Base-by-base conservation (phyloP, 169 alveolate species). In the Cyclospora cayetanensis region DNA sequence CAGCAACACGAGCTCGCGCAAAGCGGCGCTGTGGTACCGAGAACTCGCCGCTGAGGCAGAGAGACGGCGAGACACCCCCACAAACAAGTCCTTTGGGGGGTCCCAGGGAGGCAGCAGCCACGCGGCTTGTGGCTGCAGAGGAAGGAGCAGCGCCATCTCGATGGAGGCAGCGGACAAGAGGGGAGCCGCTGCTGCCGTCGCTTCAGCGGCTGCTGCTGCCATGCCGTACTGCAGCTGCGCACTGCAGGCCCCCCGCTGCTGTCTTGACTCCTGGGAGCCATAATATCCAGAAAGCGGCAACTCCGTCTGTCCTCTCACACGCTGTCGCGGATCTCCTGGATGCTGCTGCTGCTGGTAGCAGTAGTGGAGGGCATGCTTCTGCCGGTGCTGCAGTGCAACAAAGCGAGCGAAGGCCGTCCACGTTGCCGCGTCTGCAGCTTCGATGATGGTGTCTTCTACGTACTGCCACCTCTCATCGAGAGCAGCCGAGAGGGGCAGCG, bases 91-190 rank as follows among this genome's bases (percentile, higher is more conserved):
- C 87, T 27, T 46, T 15, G 92, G 92, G 0, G 87, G 86, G n/a
- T 31, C 46, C 60, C 42, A 87, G 1, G 92, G 92, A 42, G 92
- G 92, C 79, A 87, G 87, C 63, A 87, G 70, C 92, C 92, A 87
- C 29, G 77, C 79, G 25, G 79, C 70, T 1, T 39, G 74, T 0
- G 92, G 92, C 83, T 27, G 82, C 76, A 74, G 86, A 35, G 65
- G 86, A 60, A 42, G 60, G 66, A 74, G 86, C 86, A 74, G 18
- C 0, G 86, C 37, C 42, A 42, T 5, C 66, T 74, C 86, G 22
- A 74, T 74, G 12, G 86, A 41, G 7, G 86, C 86, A 41, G 86
- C 66, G 25, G 86, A 41, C 25, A 74, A 42, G 4, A 74, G 11
- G 3, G 86, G 86, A 7, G 86, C 66, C 43, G 86, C 66, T 74